Conservation (phyloP, 2,329 filamentous ascomycete genomes). For the Plectosphaerella plurivora region DNA sequence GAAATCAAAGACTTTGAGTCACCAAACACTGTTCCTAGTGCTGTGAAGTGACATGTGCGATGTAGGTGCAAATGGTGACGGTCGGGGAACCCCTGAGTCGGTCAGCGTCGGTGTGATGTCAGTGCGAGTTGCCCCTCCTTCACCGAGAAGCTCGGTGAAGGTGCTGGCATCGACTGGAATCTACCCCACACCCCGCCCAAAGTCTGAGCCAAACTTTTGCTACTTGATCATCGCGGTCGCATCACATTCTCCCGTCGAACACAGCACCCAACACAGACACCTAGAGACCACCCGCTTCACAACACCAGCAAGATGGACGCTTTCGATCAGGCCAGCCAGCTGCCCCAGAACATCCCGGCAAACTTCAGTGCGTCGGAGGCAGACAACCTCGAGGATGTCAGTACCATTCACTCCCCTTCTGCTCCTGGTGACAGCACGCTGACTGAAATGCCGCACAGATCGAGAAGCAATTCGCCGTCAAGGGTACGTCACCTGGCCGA, state of each 20-base stretch:
- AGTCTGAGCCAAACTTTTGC: slow-evolving; percentile 1
- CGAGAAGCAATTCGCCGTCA: slow-evolving; percentile 98
- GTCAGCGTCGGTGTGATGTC: background rate
- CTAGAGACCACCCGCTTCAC: background rate
- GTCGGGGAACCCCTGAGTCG: background rate
- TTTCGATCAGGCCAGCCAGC: slow-evolving; percentile 26
- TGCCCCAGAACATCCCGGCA: slow-evolving; percentile 36
- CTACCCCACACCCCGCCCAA: slow-evolving; percentile 1
- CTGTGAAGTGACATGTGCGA: too few relatives aligned
- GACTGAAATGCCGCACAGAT: slow-evolving; percentile 52
- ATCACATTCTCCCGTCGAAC: background rate
- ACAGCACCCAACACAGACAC: background rate
- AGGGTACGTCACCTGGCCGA: slow-evolving; percentile 50
- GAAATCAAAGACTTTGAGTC: too few relatives aligned
- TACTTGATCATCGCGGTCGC: background rate
- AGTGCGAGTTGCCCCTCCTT: background rate
- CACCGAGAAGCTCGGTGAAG: slow-evolving; percentile 4
- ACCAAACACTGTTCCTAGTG: too few relatives aligned
- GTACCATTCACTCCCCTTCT: slow-evolving; percentile 21
- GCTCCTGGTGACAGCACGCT: slow-evolving; percentile 1
- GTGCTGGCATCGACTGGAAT: background rate
- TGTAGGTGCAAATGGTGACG: background rate
- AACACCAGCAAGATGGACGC: slow-evolving; percentile 27
- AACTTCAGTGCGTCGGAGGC: slow-evolving; percentile 56
- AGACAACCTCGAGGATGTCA: slow-evolving; percentile 50